Conservation (phyloP, 176 grass and related monocot genomes). For the Triticum dicoccoides region DNA sequence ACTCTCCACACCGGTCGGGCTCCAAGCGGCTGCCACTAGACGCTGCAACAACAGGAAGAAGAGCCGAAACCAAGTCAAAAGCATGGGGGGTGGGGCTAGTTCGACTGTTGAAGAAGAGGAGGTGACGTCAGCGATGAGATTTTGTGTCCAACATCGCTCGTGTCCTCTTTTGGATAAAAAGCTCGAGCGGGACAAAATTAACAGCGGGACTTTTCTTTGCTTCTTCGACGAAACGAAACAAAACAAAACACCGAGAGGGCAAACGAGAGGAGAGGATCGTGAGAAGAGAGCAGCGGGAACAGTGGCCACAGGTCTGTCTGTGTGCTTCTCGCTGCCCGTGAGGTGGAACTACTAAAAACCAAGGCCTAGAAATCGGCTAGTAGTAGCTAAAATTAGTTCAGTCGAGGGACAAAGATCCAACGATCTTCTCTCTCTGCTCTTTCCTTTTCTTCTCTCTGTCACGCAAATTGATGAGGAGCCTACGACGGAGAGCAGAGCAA, state of each 20-base stretch:
- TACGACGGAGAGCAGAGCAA: not conserved
- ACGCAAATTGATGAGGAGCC: not conserved
- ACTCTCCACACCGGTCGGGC: too few relatives aligned
- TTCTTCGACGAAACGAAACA: not conserved
- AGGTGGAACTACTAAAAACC: not conserved
- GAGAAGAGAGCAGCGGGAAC: not conserved
- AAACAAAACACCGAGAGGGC: not conserved
- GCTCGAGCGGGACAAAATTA: constrained; percentile 1
- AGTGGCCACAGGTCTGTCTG: not conserved
- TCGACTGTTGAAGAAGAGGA: not conserved
- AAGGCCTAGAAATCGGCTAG: too few relatives aligned
- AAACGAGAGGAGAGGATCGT: not conserved
- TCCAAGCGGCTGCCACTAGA: not conserved
- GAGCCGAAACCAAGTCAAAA: not conserved
- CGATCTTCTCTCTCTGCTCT: not conserved
- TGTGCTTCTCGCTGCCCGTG: not conserved
- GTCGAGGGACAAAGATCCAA: not conserved
- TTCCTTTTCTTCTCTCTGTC: not conserved
- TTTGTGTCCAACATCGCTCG: not conserved
- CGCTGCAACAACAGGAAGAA: not conserved
- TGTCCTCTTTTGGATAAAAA: not conserved
- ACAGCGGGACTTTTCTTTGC: not conserved
- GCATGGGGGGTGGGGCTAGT: not conserved
- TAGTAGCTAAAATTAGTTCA: not conserved
- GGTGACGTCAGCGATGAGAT: not conserved